Evolutionary conservation across 1,284 basidiomycete species (phyloP).

Genomic region (Ceratobasidium sp.): DNA sequence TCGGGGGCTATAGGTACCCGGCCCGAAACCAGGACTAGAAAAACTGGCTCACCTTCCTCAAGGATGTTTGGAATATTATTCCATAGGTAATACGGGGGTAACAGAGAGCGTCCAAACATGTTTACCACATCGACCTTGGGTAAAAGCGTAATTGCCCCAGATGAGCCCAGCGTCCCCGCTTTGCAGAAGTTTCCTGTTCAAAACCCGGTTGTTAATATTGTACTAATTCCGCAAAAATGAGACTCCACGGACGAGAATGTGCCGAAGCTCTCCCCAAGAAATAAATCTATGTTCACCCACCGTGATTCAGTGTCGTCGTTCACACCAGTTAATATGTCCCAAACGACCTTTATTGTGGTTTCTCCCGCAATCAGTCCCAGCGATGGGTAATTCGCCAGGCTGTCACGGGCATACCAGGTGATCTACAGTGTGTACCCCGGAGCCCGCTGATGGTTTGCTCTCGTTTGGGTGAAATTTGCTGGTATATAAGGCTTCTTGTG

Average conservation of each 20-base stretch:
- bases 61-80: background rate
- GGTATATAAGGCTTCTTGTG: background rate
- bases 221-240: background rate
- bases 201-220: background rate
- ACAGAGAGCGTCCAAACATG: background rate
- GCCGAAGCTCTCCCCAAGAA: background rate
- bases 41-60: background rate
- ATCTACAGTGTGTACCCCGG: background rate
- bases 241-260: background rate
- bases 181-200: background rate
- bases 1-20: background rate
- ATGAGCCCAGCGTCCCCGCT: background rate
- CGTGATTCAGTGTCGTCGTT: background rate
- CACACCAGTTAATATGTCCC: background rate
- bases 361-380: background rate
- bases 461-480: background rate
- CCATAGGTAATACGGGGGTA: background rate
- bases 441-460: background rate
- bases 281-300: background rate
- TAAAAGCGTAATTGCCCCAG: background rate
- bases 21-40: background rate
- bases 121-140: background rate
- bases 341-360: background rate
- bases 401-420: background rate
- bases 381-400: background rate